Base-by-base conservation (phyloP, 441 rosid genomes). In the Corymbia citriodora region DNA sequence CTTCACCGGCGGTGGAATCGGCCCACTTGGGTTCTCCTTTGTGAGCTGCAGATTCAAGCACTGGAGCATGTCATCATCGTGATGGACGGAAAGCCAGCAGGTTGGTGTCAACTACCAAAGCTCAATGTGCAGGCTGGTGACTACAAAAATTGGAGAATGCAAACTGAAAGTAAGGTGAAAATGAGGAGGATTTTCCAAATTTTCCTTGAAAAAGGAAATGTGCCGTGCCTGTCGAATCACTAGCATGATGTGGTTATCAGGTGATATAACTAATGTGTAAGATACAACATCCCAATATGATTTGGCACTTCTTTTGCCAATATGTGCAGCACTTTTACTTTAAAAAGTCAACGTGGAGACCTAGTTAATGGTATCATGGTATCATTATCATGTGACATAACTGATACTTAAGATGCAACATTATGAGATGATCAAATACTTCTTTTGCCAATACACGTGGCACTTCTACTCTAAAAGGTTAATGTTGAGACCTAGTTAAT, bases 1-100 rank as follows among this genome's bases (percentile, higher is more conserved):
- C 87, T n/a, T 90, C 89, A 86, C 88, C 54, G 83, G 27, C 7
- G 86, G 57, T 50, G 52, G 45, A 86, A 5, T 61, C 90, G 6
- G 90, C 87, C 65, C 90, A 17, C 53, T 52, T 81, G 81, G 49
- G 87, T 92, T 93, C 90, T 92, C 96, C 94, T 92, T 95, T 33
- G 89, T 92, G 91, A 95, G 91, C 97, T 95, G 48, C 40, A 79
- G 16, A 29, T 65, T 65, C 74, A n/a, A n/a, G 74, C 74, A 65
- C 14, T 3, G 36, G 13, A 53, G 55, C 10, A 49, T 49, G 11
- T 49, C 45, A 40, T 40, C 45, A 40, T 40, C 45, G 45, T 40
- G 45, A 40, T 40, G 45, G 45, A 40, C 45, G 45, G 45, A 40
- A 40, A 40, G 6, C 6, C 6, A 5, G 14, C 13, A 53, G 13